These are phyloP conservation scores for Aspergillus sp. DNA, from an alignment of 2,329 filamentous ascomycete genomes.

Conservation along the genomic window DNA sequence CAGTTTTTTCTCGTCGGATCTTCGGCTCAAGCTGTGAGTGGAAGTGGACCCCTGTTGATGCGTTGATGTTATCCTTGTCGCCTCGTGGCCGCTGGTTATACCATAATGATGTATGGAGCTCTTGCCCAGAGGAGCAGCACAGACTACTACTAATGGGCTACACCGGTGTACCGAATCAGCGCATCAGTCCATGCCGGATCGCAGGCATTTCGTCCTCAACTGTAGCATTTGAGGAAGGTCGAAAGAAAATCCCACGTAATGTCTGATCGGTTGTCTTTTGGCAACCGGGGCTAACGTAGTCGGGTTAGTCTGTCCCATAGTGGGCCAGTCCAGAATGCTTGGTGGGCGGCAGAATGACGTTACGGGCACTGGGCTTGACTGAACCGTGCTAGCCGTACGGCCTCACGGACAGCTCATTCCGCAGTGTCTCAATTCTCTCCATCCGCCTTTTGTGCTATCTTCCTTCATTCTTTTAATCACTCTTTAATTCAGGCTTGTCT, in stretches of 20 bases:
- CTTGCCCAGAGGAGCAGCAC: too few relatives aligned
- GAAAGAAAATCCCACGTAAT: not conserved
- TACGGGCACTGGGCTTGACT: not conserved
- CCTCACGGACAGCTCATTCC: not conserved
- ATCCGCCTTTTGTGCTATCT: not conserved
- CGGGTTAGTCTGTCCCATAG: not conserved
- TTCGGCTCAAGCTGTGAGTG: not conserved
- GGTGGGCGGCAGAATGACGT: conserved; percentile 11
- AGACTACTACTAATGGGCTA: too few relatives aligned
- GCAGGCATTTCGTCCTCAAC: not conserved
- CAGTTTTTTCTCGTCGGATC: conserved; percentile 1
- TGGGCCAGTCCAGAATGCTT: conserved; percentile 5
- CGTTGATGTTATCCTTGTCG: not conserved
- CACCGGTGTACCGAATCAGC: not conserved
- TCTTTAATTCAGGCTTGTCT: not conserved
- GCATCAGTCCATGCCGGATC: not conserved
- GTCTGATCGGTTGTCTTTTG: not conserved
- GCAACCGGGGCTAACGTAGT: not conserved
- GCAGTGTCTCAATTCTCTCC: not conserved
- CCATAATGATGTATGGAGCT: not conserved
- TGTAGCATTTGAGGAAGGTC: not conserved
- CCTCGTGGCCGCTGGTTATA: not conserved
- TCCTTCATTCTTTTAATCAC: conserved; percentile 5
- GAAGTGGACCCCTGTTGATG: not conserved
- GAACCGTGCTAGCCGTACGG: not conserved